These are phyloP conservation scores for Dalbergia cochinchinensis DNA, from an alignment of 306 rosid species.

Conservation along the genomic window DNA sequence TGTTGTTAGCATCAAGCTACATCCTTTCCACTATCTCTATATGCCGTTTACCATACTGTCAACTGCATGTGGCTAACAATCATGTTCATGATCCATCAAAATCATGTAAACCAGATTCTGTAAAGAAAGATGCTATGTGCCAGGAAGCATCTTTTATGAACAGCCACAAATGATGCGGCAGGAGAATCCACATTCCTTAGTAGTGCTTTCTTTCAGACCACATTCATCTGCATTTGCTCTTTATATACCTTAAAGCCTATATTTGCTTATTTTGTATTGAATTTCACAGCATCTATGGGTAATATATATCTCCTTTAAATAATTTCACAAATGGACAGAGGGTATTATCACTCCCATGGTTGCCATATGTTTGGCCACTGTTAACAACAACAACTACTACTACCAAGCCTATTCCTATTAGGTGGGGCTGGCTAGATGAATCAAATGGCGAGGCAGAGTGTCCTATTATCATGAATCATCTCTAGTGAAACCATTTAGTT, in stretches of 20 bases:
- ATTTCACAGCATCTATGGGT: neutral
- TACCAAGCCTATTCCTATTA: neutral
- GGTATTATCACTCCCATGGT: conserved; percentile 2
- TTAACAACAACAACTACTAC: neutral
- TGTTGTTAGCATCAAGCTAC: conserved; percentile 20
- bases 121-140: neutral
- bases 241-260: neutral
- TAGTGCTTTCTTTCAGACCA: conserved; percentile 19
- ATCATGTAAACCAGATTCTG: conserved; percentile 11
- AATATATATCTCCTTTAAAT: conserved; percentile 17
- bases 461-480: neutral
- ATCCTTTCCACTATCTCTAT: conserved; percentile 22
- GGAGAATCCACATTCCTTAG: conserved; percentile 6
- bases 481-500: neutral
- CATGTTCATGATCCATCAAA: conserved; percentile 18
- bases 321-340: conserved; percentile 5
- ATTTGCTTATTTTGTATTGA: conserved; percentile 4
- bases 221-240: conserved; percentile 19
- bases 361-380: conserved; percentile 4
- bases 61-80: conserved; percentile 4
- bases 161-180: conserved; percentile 1
- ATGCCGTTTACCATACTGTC: neutral
- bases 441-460: neutral
- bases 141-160: neutral
- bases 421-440: neutral